Conservation (phyloP, 176 grass and related monocot species). For the Rhynchospora breviuscula region DNA sequence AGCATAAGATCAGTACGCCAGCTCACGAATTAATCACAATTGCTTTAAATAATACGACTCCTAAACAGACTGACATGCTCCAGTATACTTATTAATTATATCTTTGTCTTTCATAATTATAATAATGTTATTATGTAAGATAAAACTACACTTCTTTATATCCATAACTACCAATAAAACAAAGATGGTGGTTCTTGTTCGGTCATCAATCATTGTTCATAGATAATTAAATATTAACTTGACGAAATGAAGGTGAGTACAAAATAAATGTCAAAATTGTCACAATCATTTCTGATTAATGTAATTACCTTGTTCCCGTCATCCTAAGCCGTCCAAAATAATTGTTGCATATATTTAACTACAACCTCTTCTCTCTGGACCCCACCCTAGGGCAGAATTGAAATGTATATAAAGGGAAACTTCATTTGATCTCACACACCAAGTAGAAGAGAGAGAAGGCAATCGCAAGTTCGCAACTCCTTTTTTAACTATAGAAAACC, state of each 20-base stretch:
- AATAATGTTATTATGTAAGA: neutral
- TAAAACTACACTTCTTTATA: neutral
- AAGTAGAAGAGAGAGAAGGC: neutral
- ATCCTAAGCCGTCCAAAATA: conserved; percentile 16
- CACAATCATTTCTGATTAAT: neutral
- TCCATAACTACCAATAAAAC: neutral
- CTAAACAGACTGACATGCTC: neutral
- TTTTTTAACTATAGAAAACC: neutral
- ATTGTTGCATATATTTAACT: neutral
- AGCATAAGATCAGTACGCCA: neutral
- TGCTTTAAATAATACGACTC: neutral
- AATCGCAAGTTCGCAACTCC: neutral
- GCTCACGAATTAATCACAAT: neutral
- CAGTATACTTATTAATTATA: neutral
- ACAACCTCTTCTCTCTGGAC: neutral
- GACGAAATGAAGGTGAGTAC: neutral
- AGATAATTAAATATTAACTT: neutral
- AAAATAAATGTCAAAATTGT: neutral
- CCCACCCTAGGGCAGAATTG: neutral
- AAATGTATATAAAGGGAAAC: conserved; percentile 1
- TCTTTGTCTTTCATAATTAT: neutral
- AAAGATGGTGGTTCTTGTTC: neutral
- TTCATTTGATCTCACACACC: neutral
- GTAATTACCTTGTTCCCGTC: neutral
- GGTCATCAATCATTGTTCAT: conserved; percentile 5